phyloP scores from a whole-genome alignment of 306 rosid genomes.

The Medicago ruthenica region DNA sequence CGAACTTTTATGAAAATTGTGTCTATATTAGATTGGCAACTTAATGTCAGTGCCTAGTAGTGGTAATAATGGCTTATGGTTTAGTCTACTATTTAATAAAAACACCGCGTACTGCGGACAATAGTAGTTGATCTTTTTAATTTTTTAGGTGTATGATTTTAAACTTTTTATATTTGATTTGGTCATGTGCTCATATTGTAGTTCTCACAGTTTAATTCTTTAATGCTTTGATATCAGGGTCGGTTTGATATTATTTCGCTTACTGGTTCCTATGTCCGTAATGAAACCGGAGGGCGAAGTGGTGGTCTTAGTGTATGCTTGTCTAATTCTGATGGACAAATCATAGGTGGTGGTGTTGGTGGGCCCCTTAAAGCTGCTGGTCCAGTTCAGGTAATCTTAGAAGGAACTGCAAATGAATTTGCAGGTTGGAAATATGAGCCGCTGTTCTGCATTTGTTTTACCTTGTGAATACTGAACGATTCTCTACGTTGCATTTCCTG shows the following conservation, averaged over 20 bases:
- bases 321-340: slow-evolving; percentile 83
- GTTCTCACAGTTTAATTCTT: slow-evolving; percentile 30
- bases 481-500: slow-evolving; percentile 11
- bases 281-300: slow-evolving; percentile 68
- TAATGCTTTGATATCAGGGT: slow-evolving; percentile 65
- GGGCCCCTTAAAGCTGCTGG: slow-evolving; percentile 93
- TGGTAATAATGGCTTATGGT: not conserved
- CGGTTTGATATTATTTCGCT: slow-evolving; percentile 90
- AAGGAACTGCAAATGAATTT: slow-evolving; percentile 18
- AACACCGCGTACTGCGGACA: slow-evolving; percentile 21
- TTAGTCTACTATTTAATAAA: slow-evolving; percentile 8
- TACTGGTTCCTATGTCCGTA: slow-evolving; percentile 87
- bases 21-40: slow-evolving; percentile 26
- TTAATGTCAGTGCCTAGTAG: slow-evolving; percentile 25
- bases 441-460: not conserved
- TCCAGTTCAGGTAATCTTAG: slow-evolving; percentile 88
- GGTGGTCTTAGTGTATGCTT: slow-evolving; percentile 95
- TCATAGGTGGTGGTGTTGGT: slow-evolving; percentile 96
- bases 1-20: slow-evolving; percentile 27
- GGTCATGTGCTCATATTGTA: slow-evolving; percentile 29
- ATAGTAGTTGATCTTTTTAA: not conserved
- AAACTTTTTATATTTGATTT: slow-evolving; percentile 21
- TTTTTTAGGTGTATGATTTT: not conserved
- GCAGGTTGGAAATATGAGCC: slow-evolving; percentile 33
- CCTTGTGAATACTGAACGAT: no score